Base-by-base conservation (phyloP, 345 rosid genomes). In the Eucalyptus sp. region DNA sequence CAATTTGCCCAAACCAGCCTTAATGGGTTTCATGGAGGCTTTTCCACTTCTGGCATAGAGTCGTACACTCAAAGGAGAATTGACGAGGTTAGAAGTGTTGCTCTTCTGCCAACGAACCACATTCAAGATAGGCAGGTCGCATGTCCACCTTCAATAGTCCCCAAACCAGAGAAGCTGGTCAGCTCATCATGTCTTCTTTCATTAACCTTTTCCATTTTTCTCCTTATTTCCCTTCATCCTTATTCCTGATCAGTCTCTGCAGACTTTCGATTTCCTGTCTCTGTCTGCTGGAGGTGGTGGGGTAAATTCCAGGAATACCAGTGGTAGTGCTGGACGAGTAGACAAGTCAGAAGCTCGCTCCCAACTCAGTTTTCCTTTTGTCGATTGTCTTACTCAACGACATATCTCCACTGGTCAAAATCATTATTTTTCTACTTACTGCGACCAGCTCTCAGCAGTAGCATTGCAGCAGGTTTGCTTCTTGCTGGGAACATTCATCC, bases 191-290 rank as follows among this genome's bases (percentile, higher is more conserved):
- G 46, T 80, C 12, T 91, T 64, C 66, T 8, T 46, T 46, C 41
- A 44, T 60, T 58, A 17, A 87, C 56, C 24, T 87, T 62, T 86
- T 62, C 60, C 48, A 54, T 9, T 29, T 88, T 88, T 86, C 81
- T 10, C 49, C 18, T 33, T 52, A 31, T 58, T 87, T 52, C 37
- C 88, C 87, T 87, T 50, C 79, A 87, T 49, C 51, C 91, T 93
- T 90, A 89, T 20, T 76, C 48, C 29, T 76, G 84, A 76, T 76
- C 46, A 81, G 80, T 90, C 86, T 87, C 51, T 13, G 90, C 94
- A 97, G 99, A 88, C 90, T 91, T 95, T 91, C 79, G 91, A 95
- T 90, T 97, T 97, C 93, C 88, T 96, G 90, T 93, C 98, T 88
- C 88, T 95, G 68, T 93, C 95, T 15, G 58, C 91, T 87, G 95